phyloP scores from a whole-genome alignment of 495 filamentous ascomycete genomes.

The Gamarada debralockiae region DNA sequence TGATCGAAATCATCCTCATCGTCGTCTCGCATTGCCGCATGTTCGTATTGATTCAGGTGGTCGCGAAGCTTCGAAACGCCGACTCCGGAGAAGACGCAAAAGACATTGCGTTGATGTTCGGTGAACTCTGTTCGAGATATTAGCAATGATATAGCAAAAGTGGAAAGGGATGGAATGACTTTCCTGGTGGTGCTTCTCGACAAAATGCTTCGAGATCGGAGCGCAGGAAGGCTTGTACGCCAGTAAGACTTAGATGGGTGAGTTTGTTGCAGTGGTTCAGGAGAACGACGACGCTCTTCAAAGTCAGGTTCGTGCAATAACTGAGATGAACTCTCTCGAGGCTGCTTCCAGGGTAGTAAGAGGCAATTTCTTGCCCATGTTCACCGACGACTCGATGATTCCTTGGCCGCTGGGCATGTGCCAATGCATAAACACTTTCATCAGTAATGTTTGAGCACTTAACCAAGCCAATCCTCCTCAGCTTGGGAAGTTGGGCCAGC shows the following conservation, averaged over 20 bases:
- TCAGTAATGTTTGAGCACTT: constrained; percentile 92
- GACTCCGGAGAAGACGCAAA: constrained; percentile 92
- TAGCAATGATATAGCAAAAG: background rate
- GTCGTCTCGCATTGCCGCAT: background rate
- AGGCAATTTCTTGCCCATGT: background rate
- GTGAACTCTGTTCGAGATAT: constrained; percentile 72
- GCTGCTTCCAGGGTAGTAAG: constrained; percentile 36
- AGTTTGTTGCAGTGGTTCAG: constrained; percentile 88
- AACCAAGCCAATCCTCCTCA: constrained; percentile 90
- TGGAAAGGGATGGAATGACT: constrained; percentile 6
- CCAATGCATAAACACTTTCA: constrained; percentile 77
- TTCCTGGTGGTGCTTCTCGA: constrained; percentile 76
- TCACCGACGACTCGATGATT: background rate
- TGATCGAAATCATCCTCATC: constrained; percentile 12
- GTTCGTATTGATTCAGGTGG: constrained; percentile 59
- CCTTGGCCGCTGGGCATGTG: constrained; percentile 44
- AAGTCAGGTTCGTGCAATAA: constrained; percentile 81
- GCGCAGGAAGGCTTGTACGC: constrained; percentile 78
- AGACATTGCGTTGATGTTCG: constrained; percentile 88
- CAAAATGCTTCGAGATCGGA: constrained; percentile 79
- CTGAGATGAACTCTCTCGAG: constrained; percentile 95
- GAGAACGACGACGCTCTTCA: constrained; percentile 87
- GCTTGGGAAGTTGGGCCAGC: constrained; percentile 82
- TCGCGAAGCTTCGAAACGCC: constrained; percentile 76
- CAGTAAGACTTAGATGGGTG: constrained; percentile 93